Evolutionary conservation across 306 rosid genomes (phyloP).

Genomic region (Trifolium pratense): DNA sequence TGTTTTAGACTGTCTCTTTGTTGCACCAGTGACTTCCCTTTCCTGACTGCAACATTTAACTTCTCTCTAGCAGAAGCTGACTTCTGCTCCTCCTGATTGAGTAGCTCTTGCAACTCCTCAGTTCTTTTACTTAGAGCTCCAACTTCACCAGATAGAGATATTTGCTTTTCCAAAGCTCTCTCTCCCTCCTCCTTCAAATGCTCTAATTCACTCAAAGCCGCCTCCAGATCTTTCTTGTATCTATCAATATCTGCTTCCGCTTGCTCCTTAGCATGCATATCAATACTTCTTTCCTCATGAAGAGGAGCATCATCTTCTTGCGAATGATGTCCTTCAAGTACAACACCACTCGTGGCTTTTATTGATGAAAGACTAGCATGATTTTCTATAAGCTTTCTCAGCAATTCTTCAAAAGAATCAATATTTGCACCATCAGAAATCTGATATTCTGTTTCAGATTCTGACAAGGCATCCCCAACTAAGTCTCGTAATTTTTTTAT

Average conservation of each 20-base stretch:
- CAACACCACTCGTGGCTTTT: conserved; percentile 47
- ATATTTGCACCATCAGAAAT: conserved; percentile 60
- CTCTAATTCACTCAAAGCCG: conserved; percentile 63
- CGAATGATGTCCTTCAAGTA: conserved; percentile 41
- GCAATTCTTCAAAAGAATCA: conserved; percentile 68
- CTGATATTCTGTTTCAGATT: conserved; percentile 48
- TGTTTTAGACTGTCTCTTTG: conserved; percentile 87
- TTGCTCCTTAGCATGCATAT: conserved; percentile 47
- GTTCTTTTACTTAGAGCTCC: conserved; percentile 60
- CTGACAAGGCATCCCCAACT: conserved; percentile 63
- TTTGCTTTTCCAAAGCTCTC: conserved; percentile 60
- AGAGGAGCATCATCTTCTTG: conserved; percentile 45
- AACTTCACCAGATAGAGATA: conserved; percentile 62
- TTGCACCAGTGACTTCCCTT: conserved; percentile 90
- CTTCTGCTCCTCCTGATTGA: conserved; percentile 90
- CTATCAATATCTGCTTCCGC: conserved; percentile 49
- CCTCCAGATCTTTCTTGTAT: conserved; percentile 75
- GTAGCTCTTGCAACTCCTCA: conserved; percentile 76
- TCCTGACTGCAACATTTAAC: conserved; percentile 87
- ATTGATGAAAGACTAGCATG: conserved; percentile 49
- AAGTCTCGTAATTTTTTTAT: conserved; percentile 65
- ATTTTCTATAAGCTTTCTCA: conserved; percentile 71
- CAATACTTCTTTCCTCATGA: conserved; percentile 52
- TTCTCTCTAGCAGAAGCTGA: conserved; percentile 87
- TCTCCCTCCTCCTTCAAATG: conserved; percentile 72